Evolutionary conservation across 176 grass and related monocot genomes (phyloP).

Genomic region (Canna indica): DNA sequence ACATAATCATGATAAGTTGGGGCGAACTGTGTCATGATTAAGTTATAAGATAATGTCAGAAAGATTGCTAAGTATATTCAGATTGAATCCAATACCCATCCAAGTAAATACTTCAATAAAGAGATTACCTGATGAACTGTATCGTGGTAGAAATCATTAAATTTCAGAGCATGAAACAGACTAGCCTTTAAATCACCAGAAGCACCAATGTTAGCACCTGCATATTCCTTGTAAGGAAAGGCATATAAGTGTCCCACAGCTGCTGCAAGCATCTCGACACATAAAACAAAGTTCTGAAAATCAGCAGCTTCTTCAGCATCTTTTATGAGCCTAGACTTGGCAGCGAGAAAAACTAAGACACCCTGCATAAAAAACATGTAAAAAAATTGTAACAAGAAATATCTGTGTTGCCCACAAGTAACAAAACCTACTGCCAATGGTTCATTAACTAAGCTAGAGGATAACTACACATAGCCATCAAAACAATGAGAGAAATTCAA

Average conservation of each 20-base stretch:
- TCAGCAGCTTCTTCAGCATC: slow-evolving; percentile 78
- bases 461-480: no score
- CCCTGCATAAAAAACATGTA: slow-evolving; percentile 36
- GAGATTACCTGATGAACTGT: slow-evolving; percentile 89
- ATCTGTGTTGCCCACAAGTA: neutral
- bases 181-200: slow-evolving; percentile 57
- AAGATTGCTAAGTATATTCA: neutral
- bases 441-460: neutral
- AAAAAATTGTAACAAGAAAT: neutral
- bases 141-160: slow-evolving; percentile 88
- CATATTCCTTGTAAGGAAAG: slow-evolving; percentile 95
- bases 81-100: neutral
- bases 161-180: slow-evolving; percentile 62
- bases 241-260: slow-evolving; percentile 68
- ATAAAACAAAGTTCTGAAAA: slow-evolving; percentile 80
- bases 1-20: slow-evolving; percentile 93
- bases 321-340: slow-evolving; percentile 82
- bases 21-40: slow-evolving; percentile 40
- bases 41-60: neutral
- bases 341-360: slow-evolving; percentile 91
- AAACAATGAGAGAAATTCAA: neutral
- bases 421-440: no score
- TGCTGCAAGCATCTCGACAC: slow-evolving; percentile 93
- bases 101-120: neutral
- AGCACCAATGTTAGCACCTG: slow-evolving; percentile 55